Conservation (phyloP, 2,329 filamentous ascomycete genomes). For the Apiospora marii region DNA sequence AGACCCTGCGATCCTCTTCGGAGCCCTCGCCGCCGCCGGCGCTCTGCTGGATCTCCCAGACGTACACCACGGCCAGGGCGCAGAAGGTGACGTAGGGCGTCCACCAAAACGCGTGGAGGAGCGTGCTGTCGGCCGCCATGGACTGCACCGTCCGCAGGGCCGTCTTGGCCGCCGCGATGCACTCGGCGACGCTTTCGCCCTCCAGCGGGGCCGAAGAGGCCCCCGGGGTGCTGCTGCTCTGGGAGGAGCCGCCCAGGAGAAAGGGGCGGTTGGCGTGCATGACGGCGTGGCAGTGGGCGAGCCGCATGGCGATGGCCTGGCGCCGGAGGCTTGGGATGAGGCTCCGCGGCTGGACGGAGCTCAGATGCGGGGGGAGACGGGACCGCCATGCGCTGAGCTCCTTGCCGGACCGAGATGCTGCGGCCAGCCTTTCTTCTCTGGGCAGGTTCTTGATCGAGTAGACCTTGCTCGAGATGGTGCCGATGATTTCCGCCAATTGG, state of each 20-base stretch:
- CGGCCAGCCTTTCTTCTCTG: slow-evolving; percentile 45
- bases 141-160: slow-evolving; percentile 54
- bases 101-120: slow-evolving; percentile 52
- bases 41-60: slow-evolving; percentile 53
- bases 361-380: slow-evolving; percentile 51
- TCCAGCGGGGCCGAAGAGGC: slow-evolving; percentile 33
- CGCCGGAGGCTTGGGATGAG: slow-evolving; percentile 54
- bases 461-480: slow-evolving; percentile 48
- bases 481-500: slow-evolving; percentile 44
- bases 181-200: slow-evolving; percentile 49
- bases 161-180: slow-evolving; percentile 54
- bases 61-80: slow-evolving; percentile 56
- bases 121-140: slow-evolving; percentile 44
- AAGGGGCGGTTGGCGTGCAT: slow-evolving; percentile 65
- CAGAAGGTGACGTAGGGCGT: slow-evolving; percentile 45
- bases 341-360: slow-evolving; percentile 52
- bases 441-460: slow-evolving; percentile 48
- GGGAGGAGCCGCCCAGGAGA: slow-evolving; percentile 44
- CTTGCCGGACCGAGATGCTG: slow-evolving; percentile 40
- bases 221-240: too few relatives aligned
- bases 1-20: slow-evolving; percentile 36
- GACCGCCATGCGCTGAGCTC: slow-evolving; percentile 49
- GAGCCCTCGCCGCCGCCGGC: not conserved
- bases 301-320: slow-evolving; percentile 60
- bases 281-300: slow-evolving; percentile 62